Conservation (phyloP, 441 rosid genomes). For the Syzygium syzygioides region DNA sequence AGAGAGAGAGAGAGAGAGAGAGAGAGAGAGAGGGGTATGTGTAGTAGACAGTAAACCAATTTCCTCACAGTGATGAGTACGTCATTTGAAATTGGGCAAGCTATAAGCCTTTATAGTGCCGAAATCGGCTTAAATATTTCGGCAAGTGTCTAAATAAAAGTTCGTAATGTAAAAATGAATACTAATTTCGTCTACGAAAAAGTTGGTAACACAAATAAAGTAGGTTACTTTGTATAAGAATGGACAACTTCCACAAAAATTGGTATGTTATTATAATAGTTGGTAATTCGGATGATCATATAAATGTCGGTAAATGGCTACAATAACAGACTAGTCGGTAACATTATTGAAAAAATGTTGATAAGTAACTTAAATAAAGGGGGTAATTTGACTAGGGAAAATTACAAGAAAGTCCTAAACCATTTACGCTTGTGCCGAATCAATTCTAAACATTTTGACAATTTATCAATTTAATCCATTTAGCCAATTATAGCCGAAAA, state of each 20-base stretch:
- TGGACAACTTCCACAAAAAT: neutral
- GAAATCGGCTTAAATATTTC: neutral
- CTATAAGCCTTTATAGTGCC: neutral
- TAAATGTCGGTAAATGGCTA: too few species aligned
- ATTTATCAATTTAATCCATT: rapidly evolving
- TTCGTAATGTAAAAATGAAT: neutral
- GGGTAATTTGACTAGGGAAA: too few species aligned
- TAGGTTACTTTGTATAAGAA: neutral
- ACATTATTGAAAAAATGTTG: too few species aligned
- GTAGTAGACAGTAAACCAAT: neutral
- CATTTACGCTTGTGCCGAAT: rapidly evolving
- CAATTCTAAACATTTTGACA: rapidly evolving
- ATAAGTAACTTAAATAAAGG: too few species aligned
- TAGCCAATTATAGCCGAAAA: too few species aligned
- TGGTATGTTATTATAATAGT: neutral
- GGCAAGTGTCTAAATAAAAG: neutral
- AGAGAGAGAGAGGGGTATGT: neutral
- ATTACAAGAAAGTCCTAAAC: too few species aligned
- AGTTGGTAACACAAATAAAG: neutral
- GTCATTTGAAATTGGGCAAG: neutral
- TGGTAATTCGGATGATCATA: rapidly evolving
- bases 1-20: too few species aligned
- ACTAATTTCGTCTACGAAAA: neutral
- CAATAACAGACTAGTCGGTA: rapidly evolving
- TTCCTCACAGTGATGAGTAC: neutral